Conservation (phyloP, 495 filamentous ascomycete species). For the Hypomontagnella submonticulosa region DNA sequence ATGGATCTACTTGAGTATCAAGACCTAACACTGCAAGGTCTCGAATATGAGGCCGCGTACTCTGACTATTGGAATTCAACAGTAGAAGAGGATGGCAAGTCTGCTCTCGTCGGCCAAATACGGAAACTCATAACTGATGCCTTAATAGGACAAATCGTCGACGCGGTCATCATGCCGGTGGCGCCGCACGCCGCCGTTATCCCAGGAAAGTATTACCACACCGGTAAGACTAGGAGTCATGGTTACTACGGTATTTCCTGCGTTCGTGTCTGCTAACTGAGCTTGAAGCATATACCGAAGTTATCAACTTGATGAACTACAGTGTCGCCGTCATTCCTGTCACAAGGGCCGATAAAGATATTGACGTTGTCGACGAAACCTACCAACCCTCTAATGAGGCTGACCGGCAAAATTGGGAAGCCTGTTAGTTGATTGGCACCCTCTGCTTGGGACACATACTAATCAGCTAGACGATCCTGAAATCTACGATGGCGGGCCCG, state of each 20-base stretch:
- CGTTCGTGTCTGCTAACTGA: neutral
- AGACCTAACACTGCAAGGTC: slow-evolving; percentile 34
- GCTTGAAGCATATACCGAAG: slow-evolving; percentile 48
- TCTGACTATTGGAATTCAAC: slow-evolving; percentile 55
- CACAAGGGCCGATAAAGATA: slow-evolving; percentile 53
- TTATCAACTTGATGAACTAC: slow-evolving; percentile 46
- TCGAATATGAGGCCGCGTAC: slow-evolving; percentile 47
- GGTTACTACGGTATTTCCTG: too few relatives aligned
- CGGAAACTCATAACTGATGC: neutral
- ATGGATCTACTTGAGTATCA: slow-evolving; percentile 31
- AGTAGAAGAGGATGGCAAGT: slow-evolving; percentile 38
- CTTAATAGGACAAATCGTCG: slow-evolving; percentile 49
- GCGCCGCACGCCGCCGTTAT: slow-evolving; percentile 65
- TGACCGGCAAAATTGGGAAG: slow-evolving; percentile 52
- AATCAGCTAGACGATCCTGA: slow-evolving; percentile 55
- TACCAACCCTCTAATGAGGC: slow-evolving; percentile 50
- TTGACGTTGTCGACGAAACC: slow-evolving; percentile 45
- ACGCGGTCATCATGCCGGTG: slow-evolving; percentile 66
- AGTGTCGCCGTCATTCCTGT: slow-evolving; percentile 56
- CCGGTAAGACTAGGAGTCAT: neutral
- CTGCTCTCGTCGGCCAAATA: neutral
- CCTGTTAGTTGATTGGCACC: slow-evolving; percentile 40
- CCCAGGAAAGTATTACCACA: slow-evolving; percentile 47
- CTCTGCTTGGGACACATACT: slow-evolving; percentile 19
- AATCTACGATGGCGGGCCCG: slow-evolving; percentile 59